A percentile compares a stretch with the other conserved stretches of the same genome.
Evolutionary conservation across 192 early-diverging fungal genomes (phyloP).

Genomic region (Cladochytrium replicatum): DNA sequence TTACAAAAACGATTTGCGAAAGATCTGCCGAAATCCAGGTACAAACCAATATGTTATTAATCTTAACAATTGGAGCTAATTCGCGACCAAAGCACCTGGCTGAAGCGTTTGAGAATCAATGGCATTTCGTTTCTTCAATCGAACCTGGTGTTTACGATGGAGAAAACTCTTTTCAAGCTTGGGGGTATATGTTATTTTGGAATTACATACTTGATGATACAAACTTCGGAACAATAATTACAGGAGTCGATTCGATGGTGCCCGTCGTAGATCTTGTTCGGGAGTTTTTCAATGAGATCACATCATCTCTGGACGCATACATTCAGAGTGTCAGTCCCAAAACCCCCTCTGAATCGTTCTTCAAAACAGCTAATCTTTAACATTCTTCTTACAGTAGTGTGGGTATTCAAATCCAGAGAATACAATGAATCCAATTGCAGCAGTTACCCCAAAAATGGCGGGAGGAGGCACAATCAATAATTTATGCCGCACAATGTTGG

Average conservation of each 20-base stretch:
- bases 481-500: slow-evolving; percentile 4
- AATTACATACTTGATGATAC: neutral
- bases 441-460: neutral
- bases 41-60: neutral
- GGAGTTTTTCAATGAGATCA: slow-evolving; percentile 11
- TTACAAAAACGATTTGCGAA: neutral
- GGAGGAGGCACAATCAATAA: neutral
- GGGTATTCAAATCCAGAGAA: slow-evolving; percentile 2
- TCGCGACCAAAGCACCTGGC: slow-evolving; percentile 6
- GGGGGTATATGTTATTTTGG: slow-evolving; percentile 1
- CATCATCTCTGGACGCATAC: neutral
- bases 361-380: too few species aligned
- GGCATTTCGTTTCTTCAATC: neutral
- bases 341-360: too few species aligned
- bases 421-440: neutral
- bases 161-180: slow-evolving; percentile 1
- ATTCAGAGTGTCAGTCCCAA: too few species aligned
- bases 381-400: too few species aligned
- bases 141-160: slow-evolving; percentile 3
- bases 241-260: too few species aligned
- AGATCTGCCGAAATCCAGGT: slow-evolving; percentile 7
- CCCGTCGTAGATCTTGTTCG: slow-evolving; percentile 1
- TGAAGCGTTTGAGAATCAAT: slow-evolving; percentile 3
- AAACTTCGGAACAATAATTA: neutral
- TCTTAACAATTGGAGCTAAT: too few species aligned